Evolutionary conservation across 495 filamentous ascomycete species (phyloP), one percentile per base, ranked within the genome.

Genomic region (Letharia lupina): DNA sequence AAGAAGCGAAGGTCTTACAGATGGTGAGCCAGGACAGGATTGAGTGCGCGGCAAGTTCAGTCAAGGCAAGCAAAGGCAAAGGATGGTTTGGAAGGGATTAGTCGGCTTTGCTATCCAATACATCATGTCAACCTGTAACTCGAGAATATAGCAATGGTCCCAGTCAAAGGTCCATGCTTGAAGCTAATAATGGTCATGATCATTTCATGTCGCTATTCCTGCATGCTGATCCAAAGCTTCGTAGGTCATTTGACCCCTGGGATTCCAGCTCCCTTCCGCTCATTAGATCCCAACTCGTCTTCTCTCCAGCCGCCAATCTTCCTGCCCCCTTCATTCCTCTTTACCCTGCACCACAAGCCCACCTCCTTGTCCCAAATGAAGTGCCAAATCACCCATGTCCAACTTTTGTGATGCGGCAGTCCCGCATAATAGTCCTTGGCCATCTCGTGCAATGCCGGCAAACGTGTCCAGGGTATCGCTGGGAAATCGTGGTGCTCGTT

Each of bases 401-500:
- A 99, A 79, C 91, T 96, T 64, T 82, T 81, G 75, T 97, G 93
- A 63, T 82, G 82, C 4, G 94, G 95, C 65, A 99, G 79, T 31
- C 91, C 89, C 66, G 85, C 86, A 75, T 99, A 99, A 75, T 97
- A 99, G 75, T 98, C 94, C 63, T 79, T 82, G 12, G 94, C 94
- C n/a, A 96, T 88, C 67, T 83, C 75, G 72, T 91, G 83, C 63
- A 99, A 77, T 69, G 75, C 77, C 5, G 88, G 87, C 35, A 99
- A 80, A 10, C 86, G 80, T 5, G 91, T 96, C 94, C 94, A 99
- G 4, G 94, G 93, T 61, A 98, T 84, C 33, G 95, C 94, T 33
- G 94, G 94, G 79, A 98, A 98, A 75, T 98, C 94, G 72, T 99
- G 94, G 76, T 98, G 94, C 79, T 99, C 94, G 71, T 99, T 99